Base-by-base conservation (phyloP, 352 stramenopile species). In the Chrysophaeum taylorii region DNA sequence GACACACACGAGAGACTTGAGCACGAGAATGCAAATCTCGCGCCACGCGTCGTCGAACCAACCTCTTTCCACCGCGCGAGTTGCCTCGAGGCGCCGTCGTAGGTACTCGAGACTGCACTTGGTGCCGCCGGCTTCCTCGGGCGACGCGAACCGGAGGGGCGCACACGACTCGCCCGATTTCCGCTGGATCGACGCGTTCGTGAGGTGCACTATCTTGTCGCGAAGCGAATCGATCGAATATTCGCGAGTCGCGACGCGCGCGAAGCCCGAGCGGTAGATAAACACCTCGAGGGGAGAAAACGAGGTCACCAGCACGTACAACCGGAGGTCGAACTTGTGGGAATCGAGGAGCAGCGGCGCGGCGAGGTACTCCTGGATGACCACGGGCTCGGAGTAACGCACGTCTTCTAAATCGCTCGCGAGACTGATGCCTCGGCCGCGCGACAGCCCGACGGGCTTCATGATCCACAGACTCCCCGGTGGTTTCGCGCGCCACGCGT, bases 391-490 rank as follows among this genome's bases (percentile, higher is more conserved):
- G 12, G 81, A 81, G 79, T 96, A 96, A 27, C 89, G 82, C 25
- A 97, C 82, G 50, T 93, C 78, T 41, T 77, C 81, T 39, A 96
- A 73, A 69, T 92, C 81, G 54, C 89, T 84, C n/a, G 96, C 78
- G 2, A 97, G 75, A 62, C 81, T 92, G 64, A 97, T 97, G n/a
- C 91, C 91, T 33, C 91, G 85, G 1, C 91, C 91, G 68, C 91
- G 82, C 14, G 87, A 94, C 18, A 94, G 79, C 7, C 88, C 87
- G 18, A 95, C 83, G 9, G 91, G 91, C 67, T 97, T 97, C 78
- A 96, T 89, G 74, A 97, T 96, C 91, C 90, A 97, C 61, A 92
- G 84, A n/a, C n/a, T n/a, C n/a, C n/a, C n/a, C n/a, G n/a, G n/a
- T 57, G 94, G 95, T 43, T 86, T 84, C n/a, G 36, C 68, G 39